Base-by-base conservation (phyloP, 441 rosid genomes). In the Sinapis alba region DNA sequence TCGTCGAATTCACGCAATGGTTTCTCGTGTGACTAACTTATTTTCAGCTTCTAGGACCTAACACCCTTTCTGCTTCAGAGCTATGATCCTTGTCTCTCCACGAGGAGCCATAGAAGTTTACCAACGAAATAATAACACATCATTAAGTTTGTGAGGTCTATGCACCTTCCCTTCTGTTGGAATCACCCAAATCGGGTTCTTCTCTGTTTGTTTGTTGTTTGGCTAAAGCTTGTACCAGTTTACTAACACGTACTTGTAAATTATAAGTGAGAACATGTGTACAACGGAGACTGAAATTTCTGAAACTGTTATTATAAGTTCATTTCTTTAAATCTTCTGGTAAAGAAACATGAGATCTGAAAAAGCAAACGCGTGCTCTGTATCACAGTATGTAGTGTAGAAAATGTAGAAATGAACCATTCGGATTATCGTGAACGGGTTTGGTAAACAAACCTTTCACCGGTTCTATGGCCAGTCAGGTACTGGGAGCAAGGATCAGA, bases 21-120 rank as follows among this genome's bases (percentile, higher is more conserved):
- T 38, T 68, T 75, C 47, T 34, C 27, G 53, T 69, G 43, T 70
- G 77, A 54, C 81, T 68, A 67, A 51, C 65, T 65, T 78, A 21
- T 65, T 53, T 66, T 36, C 64, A 77, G 68, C 67, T 47, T 12
- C 73, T 38, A 65, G 73, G 73, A 66, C 65, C n/a, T 51, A 51
- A 47, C 27, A n/a, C 69, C 47, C 64, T 16, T 24, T 70, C 56
- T 59, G 12, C 69, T 20, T 38, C 28, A 69, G 69, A 65, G 18
- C 27, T 72, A 5, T 60, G 61, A 38, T 66, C 77, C 64, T 59
- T 59, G 72, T 47, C 15, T 47, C 15, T 64, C 50, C 45, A 50
- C 57, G 19, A 60, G 59, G 68, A 66, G 68, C 59, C 68, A 51
- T 65, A 24, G 5, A 65, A 70, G 7, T 62, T 59, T 68, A 68